Conservation (phyloP, 495 filamentous ascomycete species). For the Hypoxylon lenormandii region DNA sequence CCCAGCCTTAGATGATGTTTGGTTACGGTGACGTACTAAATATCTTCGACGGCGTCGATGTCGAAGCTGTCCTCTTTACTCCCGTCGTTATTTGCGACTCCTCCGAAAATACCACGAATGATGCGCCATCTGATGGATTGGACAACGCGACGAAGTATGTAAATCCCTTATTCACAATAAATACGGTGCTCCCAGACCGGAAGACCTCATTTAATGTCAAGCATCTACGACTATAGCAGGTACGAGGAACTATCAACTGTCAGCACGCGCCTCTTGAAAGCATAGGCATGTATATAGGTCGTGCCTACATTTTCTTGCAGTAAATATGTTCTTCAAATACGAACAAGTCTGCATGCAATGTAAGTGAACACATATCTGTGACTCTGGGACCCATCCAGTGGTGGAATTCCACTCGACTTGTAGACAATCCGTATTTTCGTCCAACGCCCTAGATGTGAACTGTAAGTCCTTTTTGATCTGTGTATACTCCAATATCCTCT, state of each 20-base stretch:
- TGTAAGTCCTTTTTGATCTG: neutral
- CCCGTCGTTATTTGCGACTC: neutral
- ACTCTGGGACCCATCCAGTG: neutral
- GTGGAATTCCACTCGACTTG: neutral
- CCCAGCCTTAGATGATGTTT: neutral
- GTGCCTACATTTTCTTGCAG: neutral
- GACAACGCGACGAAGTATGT: neutral
- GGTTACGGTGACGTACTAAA: neutral
- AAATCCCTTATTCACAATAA: neutral
- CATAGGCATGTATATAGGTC: neutral
- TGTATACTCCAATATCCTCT: conserved; percentile 7
- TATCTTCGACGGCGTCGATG: neutral
- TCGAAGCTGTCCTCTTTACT: neutral
- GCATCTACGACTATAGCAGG: neutral
- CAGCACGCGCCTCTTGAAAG: neutral
- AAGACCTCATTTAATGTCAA: neutral
- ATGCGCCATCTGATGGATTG: neutral
- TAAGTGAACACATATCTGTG: neutral
- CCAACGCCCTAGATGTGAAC: neutral
- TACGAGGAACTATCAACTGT: neutral
- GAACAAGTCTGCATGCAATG: neutral
- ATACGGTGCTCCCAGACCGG: neutral
- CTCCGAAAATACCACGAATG: neutral
- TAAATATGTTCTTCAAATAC: neutral
- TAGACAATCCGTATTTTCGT: neutral